phyloP scores from a whole-genome alignment of 129 eudicot genomes.

The Flaveria linearis region DNA sequence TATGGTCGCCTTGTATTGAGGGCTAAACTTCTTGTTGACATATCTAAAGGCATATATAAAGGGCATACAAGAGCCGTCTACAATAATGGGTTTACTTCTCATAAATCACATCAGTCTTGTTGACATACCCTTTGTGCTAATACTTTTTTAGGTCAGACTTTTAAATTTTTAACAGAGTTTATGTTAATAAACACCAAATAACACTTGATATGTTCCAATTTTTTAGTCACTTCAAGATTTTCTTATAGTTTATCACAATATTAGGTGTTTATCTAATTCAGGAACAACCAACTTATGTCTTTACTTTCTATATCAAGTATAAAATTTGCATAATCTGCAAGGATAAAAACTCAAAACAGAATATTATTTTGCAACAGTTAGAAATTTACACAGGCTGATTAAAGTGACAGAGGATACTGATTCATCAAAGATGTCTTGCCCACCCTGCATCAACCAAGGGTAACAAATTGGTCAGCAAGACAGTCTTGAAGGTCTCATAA shows the following conservation, averaged over 20 bases:
- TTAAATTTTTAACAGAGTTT: not conserved
- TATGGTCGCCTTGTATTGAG: constrained; percentile 96
- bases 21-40: constrained; percentile 94
- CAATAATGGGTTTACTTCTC: constrained; percentile 3
- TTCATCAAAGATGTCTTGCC: constrained; percentile 99
- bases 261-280: not conserved
- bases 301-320: not conserved
- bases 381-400: not conserved
- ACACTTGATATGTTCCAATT: not conserved
- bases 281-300: not conserved
- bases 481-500: not conserved
- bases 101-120: not conserved
- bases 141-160: not conserved
- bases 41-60: constrained; percentile 54
- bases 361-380: not conserved
- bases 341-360: not conserved
- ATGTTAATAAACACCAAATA: constrained; percentile 10
- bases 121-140: too few relatives aligned
- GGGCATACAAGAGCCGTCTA: constrained; percentile 41
- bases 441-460: constrained; percentile 66
- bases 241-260: not conserved
- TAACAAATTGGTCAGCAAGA: not conserved
- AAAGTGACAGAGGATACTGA: constrained; percentile 68
- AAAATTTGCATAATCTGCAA: not conserved
- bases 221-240: not conserved